A percentile compares a stretch with the other conserved stretches of the same genome.
Conservation (phyloP, 768 basidiomycete species). For the Termitomyces sp. region DNA sequence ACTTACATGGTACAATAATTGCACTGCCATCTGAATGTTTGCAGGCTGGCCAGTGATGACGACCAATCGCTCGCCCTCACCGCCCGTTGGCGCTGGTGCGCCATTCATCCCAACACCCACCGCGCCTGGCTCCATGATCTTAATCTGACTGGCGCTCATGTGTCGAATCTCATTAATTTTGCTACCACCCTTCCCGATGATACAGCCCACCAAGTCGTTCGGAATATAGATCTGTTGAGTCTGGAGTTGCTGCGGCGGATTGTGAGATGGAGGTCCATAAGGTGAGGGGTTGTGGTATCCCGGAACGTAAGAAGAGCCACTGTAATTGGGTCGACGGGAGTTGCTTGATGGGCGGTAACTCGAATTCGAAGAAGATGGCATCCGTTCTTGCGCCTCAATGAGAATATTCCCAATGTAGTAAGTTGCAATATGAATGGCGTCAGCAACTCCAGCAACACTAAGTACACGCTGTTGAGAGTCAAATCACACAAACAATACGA, state of each 20-base stretch:
- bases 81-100: slow-evolving; percentile 65
- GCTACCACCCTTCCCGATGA: slow-evolving; percentile 97
- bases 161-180: slow-evolving; percentile 99
- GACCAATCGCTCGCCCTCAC: slow-evolving; percentile 88
- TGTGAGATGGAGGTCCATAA: slow-evolving; percentile 45
- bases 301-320: slow-evolving; percentile 70
- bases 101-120: slow-evolving; percentile 65
- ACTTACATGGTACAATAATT: slow-evolving; percentile 81
- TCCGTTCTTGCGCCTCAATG: slow-evolving; percentile 85
- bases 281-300: slow-evolving; percentile 53
- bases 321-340: slow-evolving; percentile 40
- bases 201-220: slow-evolving; percentile 93
- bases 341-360: slow-evolving; percentile 67
- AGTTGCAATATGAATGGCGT: slow-evolving; percentile 98
- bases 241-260: slow-evolving; percentile 73
- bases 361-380: slow-evolving; percentile 65
- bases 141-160: slow-evolving; percentile 93
- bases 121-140: slow-evolving; percentile 97
- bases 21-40: slow-evolving; percentile 96
- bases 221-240: slow-evolving; percentile 99
- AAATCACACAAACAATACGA: slow-evolving; percentile 9
- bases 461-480: slow-evolving; percentile 73
- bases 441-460: slow-evolving; percentile 96
- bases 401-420: slow-evolving; percentile 99
- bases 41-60: slow-evolving; percentile 95